These are phyloP conservation scores for Dioscorea alata DNA, from an alignment of 106 monocot genomes.

Conservation along the genomic window DNA sequence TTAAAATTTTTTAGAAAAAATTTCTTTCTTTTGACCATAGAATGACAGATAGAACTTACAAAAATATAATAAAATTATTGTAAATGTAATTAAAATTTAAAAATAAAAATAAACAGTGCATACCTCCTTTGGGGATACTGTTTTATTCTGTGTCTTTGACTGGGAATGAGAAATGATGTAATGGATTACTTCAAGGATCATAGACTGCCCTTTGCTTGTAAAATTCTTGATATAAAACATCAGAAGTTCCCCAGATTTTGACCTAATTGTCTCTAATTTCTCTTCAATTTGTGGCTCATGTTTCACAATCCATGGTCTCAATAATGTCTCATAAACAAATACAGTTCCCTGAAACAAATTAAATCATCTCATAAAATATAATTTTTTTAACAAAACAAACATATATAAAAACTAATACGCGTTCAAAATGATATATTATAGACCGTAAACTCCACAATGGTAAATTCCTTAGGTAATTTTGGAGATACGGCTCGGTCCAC, in stretches of 20 bases:
- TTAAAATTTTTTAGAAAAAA: too few relatives aligned
- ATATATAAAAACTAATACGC: too few relatives aligned
- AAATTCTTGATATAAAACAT: constrained; percentile 60
- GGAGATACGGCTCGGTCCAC: too few relatives aligned
- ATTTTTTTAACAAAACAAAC: background rate
- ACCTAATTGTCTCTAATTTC: constrained; percentile 31
- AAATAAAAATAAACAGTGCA: too few relatives aligned
- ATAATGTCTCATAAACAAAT: constrained; percentile 26
- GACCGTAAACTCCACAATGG: too few relatives aligned
- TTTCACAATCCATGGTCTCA: constrained; percentile 28
- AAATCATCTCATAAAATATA: background rate
- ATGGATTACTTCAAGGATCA: constrained; percentile 39
- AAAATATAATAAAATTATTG: too few relatives aligned
- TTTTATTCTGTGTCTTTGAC: too few relatives aligned
- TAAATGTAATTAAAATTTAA: background rate
- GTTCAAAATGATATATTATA: too few relatives aligned
- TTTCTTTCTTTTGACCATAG: too few relatives aligned
- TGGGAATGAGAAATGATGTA: constrained; percentile 7
- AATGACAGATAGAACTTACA: too few relatives aligned
- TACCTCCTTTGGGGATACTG: too few relatives aligned
- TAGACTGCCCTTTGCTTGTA: constrained; percentile 40
- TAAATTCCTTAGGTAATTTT: too few relatives aligned
- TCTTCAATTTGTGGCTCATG: constrained; percentile 52
- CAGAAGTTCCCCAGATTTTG: constrained; percentile 39
- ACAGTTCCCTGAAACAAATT: constrained; percentile 13